Base-by-base conservation (phyloP, 352 stramenopile species). In the Phytophthora capsici region DNA sequence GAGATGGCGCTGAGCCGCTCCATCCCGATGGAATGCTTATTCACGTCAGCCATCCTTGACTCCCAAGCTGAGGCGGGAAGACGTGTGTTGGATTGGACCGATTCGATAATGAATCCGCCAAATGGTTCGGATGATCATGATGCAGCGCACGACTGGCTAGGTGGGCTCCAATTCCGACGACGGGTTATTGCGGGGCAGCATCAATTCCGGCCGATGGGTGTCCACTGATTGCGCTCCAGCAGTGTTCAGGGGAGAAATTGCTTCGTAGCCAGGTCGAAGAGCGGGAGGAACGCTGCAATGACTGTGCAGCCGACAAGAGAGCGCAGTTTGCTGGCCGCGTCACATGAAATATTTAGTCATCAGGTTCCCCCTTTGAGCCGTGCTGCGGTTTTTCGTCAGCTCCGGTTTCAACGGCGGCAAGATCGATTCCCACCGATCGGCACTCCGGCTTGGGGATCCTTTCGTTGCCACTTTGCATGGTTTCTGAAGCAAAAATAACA, bases 1-100 rank as follows among this genome's bases (percentile, higher is more conserved):
- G 65, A 70, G 41, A 71, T 66, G n/a, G 49, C 54, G 26, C 66
- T 74, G 10, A 63, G 43, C 16, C 61, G 66, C 44, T 74, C 66
- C 66, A 71, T 69, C 17, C 30, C 41, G 17, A 67, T 60, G 10
- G 60, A 67, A 32, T 67, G 38, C n/a, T 63, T 72, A 20, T 47
- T 61, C 20, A 64, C 19, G 22, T 73, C 66, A 14, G 59, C 59
- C 60, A 70, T 73, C 40, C n/a, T 63, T 28, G 14, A 55, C 32
- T 49, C 51, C 41, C 22, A 10, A 25, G 19, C 26, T 59, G 57
- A 68, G 52, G 22, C 30, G 43, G 44, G 36, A 20, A 28, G 40
- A 40, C n/a, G 28, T 32, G 9, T 20, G 17, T 56, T 23, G 19
- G 10, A 64, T 38, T 22, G 23, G 40, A 14, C 1, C 23, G 30